Evolutionary conservation across 116 monocot species (phyloP).

Genomic region (Dioscorea cayenensis): DNA sequence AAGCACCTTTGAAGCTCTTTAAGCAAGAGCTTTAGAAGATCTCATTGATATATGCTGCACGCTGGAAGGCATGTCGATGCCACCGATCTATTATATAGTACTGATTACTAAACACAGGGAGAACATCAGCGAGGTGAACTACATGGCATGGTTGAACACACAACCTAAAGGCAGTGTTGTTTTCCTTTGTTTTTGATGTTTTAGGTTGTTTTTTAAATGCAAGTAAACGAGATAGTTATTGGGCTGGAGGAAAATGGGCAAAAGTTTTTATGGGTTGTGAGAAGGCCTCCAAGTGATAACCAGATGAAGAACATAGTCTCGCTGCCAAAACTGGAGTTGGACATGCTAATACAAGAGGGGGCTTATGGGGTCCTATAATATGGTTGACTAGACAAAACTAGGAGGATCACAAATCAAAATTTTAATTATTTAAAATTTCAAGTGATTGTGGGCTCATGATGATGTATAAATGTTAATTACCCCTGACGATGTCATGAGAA

Average conservation of each 20-base stretch:
- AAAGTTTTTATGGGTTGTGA: conserved; percentile 54
- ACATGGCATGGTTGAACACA: conserved; percentile 41
- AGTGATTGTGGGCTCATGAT: too few relatives aligned
- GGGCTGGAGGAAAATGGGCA: conserved; percentile 51
- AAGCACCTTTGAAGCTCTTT: conserved; percentile 37
- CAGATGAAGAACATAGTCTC: not conserved
- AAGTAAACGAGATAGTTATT: conserved; percentile 39
- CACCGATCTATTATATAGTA: conserved; percentile 20
- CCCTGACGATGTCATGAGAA: too few relatives aligned
- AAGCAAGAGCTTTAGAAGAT: conserved; percentile 16
- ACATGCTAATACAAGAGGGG: conserved; percentile 32
- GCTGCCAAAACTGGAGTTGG: conserved; percentile 28
- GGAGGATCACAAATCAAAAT: too few relatives aligned
- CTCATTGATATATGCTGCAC: conserved; percentile 1
- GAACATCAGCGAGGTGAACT: not conserved
- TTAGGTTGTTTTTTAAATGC: conserved; percentile 32
- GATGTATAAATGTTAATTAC: too few relatives aligned
- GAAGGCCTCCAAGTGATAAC: conserved; percentile 13
- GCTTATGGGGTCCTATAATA: too few relatives aligned
- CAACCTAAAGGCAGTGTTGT: conserved; percentile 46
- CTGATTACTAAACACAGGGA: conserved; percentile 7
- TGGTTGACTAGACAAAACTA: too few relatives aligned
- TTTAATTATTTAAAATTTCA: too few relatives aligned
- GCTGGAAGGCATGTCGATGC: not conserved
- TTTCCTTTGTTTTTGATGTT: conserved; percentile 65